phyloP scores from a whole-genome alignment of 1,284 basidiomycete species.

The Cystobasidiaceae sp. region DNA sequence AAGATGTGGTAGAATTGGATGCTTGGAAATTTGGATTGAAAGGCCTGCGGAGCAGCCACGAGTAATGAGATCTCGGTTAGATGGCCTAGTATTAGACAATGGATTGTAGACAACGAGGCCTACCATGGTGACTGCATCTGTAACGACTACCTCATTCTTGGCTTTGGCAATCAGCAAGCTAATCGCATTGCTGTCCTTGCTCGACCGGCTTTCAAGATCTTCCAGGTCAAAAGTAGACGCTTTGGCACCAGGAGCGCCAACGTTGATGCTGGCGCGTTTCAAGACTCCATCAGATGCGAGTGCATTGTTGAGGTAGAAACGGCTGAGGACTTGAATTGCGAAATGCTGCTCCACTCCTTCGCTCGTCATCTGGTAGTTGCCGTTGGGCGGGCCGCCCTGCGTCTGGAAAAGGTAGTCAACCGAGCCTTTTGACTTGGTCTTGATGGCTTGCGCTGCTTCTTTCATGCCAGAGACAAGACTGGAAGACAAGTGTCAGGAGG shows the following conservation, averaged over 20 bases:
- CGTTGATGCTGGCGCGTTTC: slow-evolving; percentile 42
- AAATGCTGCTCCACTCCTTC: slow-evolving; percentile 44
- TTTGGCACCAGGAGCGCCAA: slow-evolving; percentile 43
- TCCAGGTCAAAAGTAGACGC: slow-evolving; percentile 38
- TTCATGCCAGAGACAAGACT: slow-evolving; percentile 41
- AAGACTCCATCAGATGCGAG: slow-evolving; percentile 44
- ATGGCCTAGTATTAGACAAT: background rate
- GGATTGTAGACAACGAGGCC: slow-evolving; percentile 10
- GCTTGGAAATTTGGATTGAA: slow-evolving; percentile 34
- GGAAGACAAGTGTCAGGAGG: slow-evolving; percentile 31
- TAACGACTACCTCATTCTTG: slow-evolving; percentile 33
- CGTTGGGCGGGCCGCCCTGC: slow-evolving; percentile 42
- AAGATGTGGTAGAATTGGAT: slow-evolving; percentile 41
- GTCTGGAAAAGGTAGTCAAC: slow-evolving; percentile 47
- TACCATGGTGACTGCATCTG: slow-evolving; percentile 38
- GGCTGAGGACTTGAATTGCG: slow-evolving; percentile 46
- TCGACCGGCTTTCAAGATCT: slow-evolving; percentile 40
- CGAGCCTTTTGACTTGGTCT: slow-evolving; percentile 36
- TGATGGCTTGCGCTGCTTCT: slow-evolving; percentile 38
- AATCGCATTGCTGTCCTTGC: slow-evolving; percentile 1
- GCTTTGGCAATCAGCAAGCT: slow-evolving; percentile 12
- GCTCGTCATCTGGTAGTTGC: slow-evolving; percentile 29
- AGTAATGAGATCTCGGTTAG: background rate
- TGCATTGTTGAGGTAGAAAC: slow-evolving; percentile 45
- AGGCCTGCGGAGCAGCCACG: slow-evolving; percentile 33